These are phyloP conservation scores for Neofusicoccum sp. DNA, from an alignment of 2,329 filamentous ascomycete genomes.

Conservation along the genomic window DNA sequence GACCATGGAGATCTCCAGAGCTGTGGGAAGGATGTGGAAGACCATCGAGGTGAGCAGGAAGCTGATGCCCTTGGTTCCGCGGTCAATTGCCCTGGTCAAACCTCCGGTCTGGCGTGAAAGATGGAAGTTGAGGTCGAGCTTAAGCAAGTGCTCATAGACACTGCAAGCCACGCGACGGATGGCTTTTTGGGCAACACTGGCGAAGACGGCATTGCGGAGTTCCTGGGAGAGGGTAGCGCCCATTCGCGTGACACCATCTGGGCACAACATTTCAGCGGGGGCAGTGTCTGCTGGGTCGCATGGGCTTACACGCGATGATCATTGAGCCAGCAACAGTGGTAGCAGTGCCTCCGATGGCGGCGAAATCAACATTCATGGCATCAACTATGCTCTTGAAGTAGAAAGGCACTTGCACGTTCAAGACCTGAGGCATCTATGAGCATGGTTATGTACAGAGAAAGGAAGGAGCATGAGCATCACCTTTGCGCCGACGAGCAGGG, in stretches of 20 bases:
- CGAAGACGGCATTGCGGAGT: constrained; percentile 92
- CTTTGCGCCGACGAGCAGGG: constrained; percentile 83
- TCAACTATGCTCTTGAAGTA: constrained; percentile 99
- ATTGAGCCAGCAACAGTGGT: constrained; percentile 86
- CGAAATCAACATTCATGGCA: constrained; percentile 93
- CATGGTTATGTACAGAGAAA: constrained; percentile 19
- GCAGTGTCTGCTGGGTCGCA: neutral
- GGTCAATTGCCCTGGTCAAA: constrained; percentile 87
- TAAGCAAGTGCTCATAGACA: constrained; percentile 87
- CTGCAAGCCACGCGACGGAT: constrained; percentile 88
- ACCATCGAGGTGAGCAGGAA: constrained; percentile 98
- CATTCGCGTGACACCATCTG: constrained; percentile 81
- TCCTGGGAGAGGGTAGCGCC: constrained; percentile 90
- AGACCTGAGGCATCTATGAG: constrained; percentile 47
- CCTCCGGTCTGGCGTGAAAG: constrained; percentile 92
- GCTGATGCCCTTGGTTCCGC: constrained; percentile 97
- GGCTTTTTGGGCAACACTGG: constrained; percentile 93
- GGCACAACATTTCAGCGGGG: constrained; percentile 23
- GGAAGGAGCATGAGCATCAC: constrained; percentile 38
- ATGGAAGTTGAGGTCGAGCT: constrained; percentile 90
- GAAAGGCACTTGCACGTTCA: constrained; percentile 97
- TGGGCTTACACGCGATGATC: constrained; percentile 73
- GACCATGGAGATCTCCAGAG: constrained; percentile 90
- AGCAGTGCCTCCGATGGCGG: constrained; percentile 81
- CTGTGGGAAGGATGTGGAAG: constrained; percentile 92